These are phyloP conservation scores for Podospora appendiculata DNA, from an alignment of 495 filamentous ascomycete species.

Conservation along the genomic window DNA sequence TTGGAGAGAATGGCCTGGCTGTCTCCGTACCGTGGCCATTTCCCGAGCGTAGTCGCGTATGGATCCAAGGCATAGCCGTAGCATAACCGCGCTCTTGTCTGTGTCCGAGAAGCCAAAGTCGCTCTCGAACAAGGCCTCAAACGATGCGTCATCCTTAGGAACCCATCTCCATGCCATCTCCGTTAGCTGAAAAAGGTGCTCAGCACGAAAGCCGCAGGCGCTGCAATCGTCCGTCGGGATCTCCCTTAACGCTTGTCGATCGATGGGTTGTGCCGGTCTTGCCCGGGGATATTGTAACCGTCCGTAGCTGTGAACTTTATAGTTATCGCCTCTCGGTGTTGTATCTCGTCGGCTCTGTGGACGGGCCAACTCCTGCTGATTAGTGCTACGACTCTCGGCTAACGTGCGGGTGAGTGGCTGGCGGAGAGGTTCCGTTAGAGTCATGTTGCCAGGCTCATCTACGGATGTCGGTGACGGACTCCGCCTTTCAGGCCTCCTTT, in stretches of 20 bases:
- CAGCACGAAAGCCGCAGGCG: background rate
- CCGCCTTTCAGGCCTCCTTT: background rate
- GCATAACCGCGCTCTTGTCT: conserved; percentile 1
- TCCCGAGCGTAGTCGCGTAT: background rate
- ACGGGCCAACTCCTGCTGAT: background rate
- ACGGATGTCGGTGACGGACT: background rate
- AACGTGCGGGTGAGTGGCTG: background rate
- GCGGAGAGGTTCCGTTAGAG: background rate
- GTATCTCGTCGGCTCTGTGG: background rate
- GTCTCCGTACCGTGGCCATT: background rate
- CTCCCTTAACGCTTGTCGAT: background rate
- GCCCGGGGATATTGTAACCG: background rate
- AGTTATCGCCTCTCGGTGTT: background rate
- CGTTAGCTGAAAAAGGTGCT: background rate
- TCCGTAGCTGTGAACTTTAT: background rate
- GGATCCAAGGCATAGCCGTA: conserved; percentile 2
- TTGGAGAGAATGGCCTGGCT: background rate
- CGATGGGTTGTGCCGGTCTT: background rate
- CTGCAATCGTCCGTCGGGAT: background rate
- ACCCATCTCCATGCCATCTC: conserved; percentile 1
- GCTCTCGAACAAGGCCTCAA: background rate
- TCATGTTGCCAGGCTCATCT: background rate
- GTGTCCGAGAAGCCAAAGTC: background rate
- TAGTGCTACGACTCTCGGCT: background rate
- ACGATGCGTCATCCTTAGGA: background rate